phyloP scores from a whole-genome alignment of 2,329 filamentous ascomycete genomes.

The Alternaria longipes region DNA sequence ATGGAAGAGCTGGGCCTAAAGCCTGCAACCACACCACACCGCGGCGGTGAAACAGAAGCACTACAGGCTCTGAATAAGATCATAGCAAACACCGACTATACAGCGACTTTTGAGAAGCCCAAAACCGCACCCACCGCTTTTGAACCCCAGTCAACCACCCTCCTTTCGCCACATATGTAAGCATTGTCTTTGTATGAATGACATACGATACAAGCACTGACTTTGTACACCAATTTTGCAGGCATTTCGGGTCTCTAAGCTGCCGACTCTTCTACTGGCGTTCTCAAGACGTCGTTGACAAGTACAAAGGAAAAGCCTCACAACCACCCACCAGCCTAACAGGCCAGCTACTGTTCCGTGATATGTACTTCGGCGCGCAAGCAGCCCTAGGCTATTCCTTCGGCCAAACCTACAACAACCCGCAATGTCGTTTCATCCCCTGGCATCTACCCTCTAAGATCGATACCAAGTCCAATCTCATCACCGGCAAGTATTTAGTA shows the following conservation, averaged over 20 bases:
- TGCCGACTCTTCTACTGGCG: constrained; percentile 77
- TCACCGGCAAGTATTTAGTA: constrained; percentile 70
- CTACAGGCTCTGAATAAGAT: constrained; percentile 67
- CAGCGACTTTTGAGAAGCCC: constrained; percentile 78
- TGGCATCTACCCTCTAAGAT: constrained; percentile 77
- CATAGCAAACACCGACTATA: constrained; percentile 70
- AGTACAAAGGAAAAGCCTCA: constrained; percentile 64
- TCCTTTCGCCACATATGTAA: constrained; percentile 72
- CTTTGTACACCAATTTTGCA: no score
- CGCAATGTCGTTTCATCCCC: constrained; percentile 75
- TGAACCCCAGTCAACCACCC: constrained; percentile 74
- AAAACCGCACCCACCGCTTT: constrained; percentile 79
- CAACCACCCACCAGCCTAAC: constrained; percentile 72
- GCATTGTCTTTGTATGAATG: no score
- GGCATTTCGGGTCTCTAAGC: constrained; percentile 76
- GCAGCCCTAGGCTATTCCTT: constrained; percentile 72
- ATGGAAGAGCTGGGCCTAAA: constrained; percentile 72
- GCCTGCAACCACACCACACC: constrained; percentile 70
- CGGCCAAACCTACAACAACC: constrained; percentile 71
- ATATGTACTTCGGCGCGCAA: constrained; percentile 86
- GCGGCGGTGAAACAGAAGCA: constrained; percentile 74
- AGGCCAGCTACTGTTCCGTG: constrained; percentile 78
- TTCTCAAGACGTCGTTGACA: constrained; percentile 68
- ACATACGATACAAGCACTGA: no score
- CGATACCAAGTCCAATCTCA: constrained; percentile 53